These are phyloP conservation scores for Saccharomycopsis phalli DNA, from an alignment of 1,139 yeast genomes.

Conservation along the genomic window DNA sequence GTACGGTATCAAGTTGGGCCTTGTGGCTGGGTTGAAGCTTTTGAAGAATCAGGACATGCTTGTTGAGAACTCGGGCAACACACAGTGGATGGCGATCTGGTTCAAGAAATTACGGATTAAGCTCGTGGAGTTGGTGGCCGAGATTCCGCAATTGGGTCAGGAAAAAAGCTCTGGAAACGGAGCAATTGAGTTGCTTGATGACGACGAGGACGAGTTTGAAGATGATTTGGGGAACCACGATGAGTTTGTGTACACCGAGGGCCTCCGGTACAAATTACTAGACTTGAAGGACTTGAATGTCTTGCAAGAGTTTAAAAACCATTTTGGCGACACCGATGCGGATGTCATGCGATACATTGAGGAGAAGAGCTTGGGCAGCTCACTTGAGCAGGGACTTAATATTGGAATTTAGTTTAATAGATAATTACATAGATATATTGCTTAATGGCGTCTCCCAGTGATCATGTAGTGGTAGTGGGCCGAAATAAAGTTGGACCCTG, in stretches of 20 bases:
- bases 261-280: constrained; percentile 6
- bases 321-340: background rate
- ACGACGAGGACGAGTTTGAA: background rate
- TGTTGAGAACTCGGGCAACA: no score
- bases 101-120: constrained; percentile 1
- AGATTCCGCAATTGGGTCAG: background rate
- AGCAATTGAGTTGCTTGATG: no score
- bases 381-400: constrained; percentile 1
- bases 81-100: constrained; percentile 4
- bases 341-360: constrained; percentile 3
- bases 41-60: constrained; percentile 3
- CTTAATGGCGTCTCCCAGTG: no score
- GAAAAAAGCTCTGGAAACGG: background rate
- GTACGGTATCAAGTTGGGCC: constrained; percentile 9
- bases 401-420: background rate
- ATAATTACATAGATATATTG: no score
- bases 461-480: no score
- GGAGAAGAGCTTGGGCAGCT: background rate
- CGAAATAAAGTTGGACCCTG: no score
- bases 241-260: constrained; percentile 21
- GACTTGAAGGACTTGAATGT: background rate
- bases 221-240: constrained; percentile 1
- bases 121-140: background rate
- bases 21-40: constrained; percentile 12
- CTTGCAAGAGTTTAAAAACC: constrained; percentile 1